phyloP scores from a whole-genome alignment of 177 flowering plant genomes.

The Vitis hybrid region DNA sequence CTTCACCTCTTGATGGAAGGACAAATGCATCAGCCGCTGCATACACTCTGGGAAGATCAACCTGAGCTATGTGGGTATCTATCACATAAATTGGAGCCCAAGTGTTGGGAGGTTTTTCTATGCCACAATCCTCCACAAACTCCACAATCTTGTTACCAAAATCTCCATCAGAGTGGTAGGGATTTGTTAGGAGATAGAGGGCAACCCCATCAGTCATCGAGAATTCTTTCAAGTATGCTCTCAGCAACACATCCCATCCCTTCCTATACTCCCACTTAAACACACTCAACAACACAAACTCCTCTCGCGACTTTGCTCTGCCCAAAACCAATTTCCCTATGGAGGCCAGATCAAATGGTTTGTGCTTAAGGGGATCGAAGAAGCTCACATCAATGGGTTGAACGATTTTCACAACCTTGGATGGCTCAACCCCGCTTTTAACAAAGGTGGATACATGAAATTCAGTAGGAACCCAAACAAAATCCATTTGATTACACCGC shows the following conservation, averaged over 20 bases:
- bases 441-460: slow-evolving; percentile 65
- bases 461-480: slow-evolving; percentile 82
- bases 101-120: slow-evolving; percentile 47
- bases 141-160: slow-evolving; percentile 58
- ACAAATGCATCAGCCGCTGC: slow-evolving; percentile 74
- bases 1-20: slow-evolving; percentile 80
- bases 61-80: slow-evolving; percentile 61
- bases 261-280: slow-evolving; percentile 86
- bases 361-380: slow-evolving; percentile 58
- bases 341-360: slow-evolving; percentile 41
- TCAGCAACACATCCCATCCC: slow-evolving; percentile 81
- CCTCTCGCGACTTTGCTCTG: slow-evolving; percentile 7
- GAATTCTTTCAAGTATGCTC: slow-evolving; percentile 66
- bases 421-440: slow-evolving; percentile 62
- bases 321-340: slow-evolving; percentile 47
- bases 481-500: slow-evolving; percentile 68
- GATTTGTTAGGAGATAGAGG: slow-evolving; percentile 62
- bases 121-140: slow-evolving; percentile 46
- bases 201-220: slow-evolving; percentile 45
- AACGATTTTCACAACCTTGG: slow-evolving; percentile 67
- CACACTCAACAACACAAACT: slow-evolving; percentile 66
- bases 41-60: slow-evolving; percentile 63
- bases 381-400: slow-evolving; percentile 69
- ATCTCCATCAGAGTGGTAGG: slow-evolving; percentile 56
- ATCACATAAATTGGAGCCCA: slow-evolving; percentile 68